Evolutionary conservation across 345 rosid genomes (phyloP).

Genomic region (Chamaenerion angustifolium): DNA sequence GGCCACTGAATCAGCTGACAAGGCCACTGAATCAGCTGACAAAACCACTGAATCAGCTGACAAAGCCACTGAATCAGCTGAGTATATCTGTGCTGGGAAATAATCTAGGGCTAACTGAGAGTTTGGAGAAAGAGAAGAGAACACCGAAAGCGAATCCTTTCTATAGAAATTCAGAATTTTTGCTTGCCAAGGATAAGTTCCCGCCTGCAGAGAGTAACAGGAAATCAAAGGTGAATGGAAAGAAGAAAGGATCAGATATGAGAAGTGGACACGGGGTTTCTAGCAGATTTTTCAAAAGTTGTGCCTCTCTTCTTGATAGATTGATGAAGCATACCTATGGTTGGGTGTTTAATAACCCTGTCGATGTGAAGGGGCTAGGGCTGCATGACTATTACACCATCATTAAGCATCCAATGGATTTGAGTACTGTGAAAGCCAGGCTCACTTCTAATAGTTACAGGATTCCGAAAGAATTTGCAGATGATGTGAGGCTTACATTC

Average conservation of each 20-base stretch:
- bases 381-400: constrained; percentile 75
- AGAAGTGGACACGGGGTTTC: constrained; percentile 48
- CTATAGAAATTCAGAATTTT: constrained; percentile 81
- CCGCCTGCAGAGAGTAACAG: constrained; percentile 95
- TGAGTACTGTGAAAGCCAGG: constrained; percentile 74
- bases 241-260: constrained; percentile 56
- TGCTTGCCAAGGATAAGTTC: constrained; percentile 93
- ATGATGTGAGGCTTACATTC: constrained; percentile 97
- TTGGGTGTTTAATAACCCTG: constrained; percentile 94
- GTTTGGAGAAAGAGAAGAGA: constrained; percentile 85
- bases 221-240: constrained; percentile 65
- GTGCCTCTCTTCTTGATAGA: constrained; percentile 67
- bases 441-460: constrained; percentile 70
- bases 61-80: constrained; percentile 32
- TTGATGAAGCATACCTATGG: constrained; percentile 94
- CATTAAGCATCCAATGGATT: constrained; percentile 88
- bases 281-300: constrained; percentile 53
- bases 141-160: constrained; percentile 97
- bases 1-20: constrained; percentile 45
- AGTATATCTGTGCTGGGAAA: constrained; percentile 63
- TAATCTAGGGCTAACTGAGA: constrained; percentile 48
- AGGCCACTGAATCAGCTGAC: constrained; percentile 14
- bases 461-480: constrained; percentile 87
- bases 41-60: constrained; percentile 20
- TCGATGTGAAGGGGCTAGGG: constrained; percentile 66